phyloP scores from a whole-genome alignment of 805 yeast genomes.

The Debaryomyces prosopidis region DNA sequence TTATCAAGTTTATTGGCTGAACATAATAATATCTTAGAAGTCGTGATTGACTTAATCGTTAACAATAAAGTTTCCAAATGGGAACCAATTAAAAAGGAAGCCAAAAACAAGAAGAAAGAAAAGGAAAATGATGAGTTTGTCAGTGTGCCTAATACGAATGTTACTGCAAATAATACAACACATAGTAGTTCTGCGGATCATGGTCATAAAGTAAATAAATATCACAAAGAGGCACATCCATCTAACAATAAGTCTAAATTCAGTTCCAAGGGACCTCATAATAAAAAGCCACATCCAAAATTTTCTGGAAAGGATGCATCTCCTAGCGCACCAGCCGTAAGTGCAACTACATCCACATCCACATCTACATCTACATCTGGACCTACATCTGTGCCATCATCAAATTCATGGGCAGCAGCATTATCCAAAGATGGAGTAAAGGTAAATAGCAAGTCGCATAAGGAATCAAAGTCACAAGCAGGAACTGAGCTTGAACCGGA shows the following conservation, averaged over 20 bases:
- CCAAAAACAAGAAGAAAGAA: slow-evolving; percentile 45
- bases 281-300: slow-evolving; percentile 11
- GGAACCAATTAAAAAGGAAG: slow-evolving; percentile 87
- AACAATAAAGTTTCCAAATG: slow-evolving; percentile 89
- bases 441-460: slow-evolving; percentile 13
- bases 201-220: slow-evolving; percentile 10
- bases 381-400: slow-evolving; percentile 19
- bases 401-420: slow-evolving; percentile 48
- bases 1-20: slow-evolving; percentile 74
- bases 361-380: slow-evolving; percentile 19
- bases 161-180: slow-evolving; percentile 4
- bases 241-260: slow-evolving; percentile 9
- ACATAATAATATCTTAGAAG: slow-evolving; percentile 68
- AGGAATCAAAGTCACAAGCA: slow-evolving; percentile 4
- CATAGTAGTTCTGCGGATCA: slow-evolving; percentile 16
- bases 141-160: slow-evolving; percentile 4
- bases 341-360: slow-evolving; percentile 16
- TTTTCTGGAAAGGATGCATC: slow-evolving; percentile 11
- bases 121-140: slow-evolving; percentile 16
- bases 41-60: slow-evolving; percentile 82
- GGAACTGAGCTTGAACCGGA: slow-evolving; percentile 8
- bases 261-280: slow-evolving; percentile 9
- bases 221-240: slow-evolving; percentile 7
- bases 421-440: slow-evolving; percentile 36
- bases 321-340: slow-evolving; percentile 15